Evolutionary conservation across 768 basidiomycete genomes (phyloP), one percentile per base, ranked within the genome.

Genomic region (Russula griseocarnosa): DNA sequence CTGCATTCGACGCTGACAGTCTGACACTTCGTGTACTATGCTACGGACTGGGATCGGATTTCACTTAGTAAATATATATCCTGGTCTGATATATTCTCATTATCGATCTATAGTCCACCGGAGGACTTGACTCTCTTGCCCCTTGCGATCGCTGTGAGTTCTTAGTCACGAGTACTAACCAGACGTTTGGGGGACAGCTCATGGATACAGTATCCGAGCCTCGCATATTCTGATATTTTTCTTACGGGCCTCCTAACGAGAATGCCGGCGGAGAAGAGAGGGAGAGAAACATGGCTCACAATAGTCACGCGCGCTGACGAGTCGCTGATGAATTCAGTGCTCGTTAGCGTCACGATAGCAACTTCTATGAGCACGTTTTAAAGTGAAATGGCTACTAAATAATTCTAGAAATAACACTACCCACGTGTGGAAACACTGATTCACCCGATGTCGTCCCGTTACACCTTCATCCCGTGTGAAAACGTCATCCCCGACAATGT

Each of bases 361-460:
- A 46, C 28, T 11, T 52, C 55, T 58, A 63, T 53, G 32, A 62
- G 51, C 56, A 66, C 56, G 62, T n/a, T n/a, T 52, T 24, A 53
- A 51, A 58, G 24, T 42, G 44, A 56, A 16, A 34, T 34, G 32
- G 44, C 50, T 54, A 59, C 62, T 36, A 66, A 44, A 66, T 34
- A 44, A 24, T 38, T 56, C 64, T 67, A 59, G 50, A 58, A 62
- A 66, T 59, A 65, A 32, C 24, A 49, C 38, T 42, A 40, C 49
- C 55, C 47, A 46, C 44, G 55, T 9, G 54, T 50, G 55, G 40
- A 36, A 67, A 38, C 58, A 64, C 40, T 26, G 16, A 46, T 44
- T 26, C 47, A 44, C n/a, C n/a, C n/a, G n/a, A n/a, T n/a, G n/a
- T 42, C 30, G 36, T 55, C 59, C 59, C 55, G 20, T 32, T 32